Base-by-base conservation (phyloP, 148 eudicot species). In the Rhododendron molle region DNA sequence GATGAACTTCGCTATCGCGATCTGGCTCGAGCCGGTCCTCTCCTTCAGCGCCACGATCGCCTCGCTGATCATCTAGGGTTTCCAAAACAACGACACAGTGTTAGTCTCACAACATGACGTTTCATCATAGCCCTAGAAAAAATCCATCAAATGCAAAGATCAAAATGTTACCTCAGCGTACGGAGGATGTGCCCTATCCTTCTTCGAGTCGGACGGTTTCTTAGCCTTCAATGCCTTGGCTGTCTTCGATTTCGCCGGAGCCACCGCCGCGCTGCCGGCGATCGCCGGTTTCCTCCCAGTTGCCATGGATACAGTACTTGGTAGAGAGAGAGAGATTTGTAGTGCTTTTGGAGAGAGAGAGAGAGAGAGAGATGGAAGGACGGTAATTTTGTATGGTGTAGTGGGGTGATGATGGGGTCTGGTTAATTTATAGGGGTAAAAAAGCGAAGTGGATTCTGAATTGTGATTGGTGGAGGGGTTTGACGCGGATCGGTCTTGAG, bases 1-100 rank as follows among this genome's bases (percentile, higher is more conserved):
- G 1, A 94, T 94, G 88, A 91, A 93, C 86, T 96, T 96, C 2
- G 93, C 90, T n/a, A 96, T 93, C 14, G 98, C 97, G 65, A 91
- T 83, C 74, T 88, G 93, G 83, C 98, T 96, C 44, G 98, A 96
- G 11, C 98, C 98, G 1, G 95, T 91, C 86, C 93, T 85, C 86
- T 96, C 98, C 87, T 96, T 96, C 81, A 96, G 78, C 5, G 97
- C n/a, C 9, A 84, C 60, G 58, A 96, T 82, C 15, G 98, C 98
- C 8, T 92, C 94, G 28, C 89, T 88, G 38, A 96, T 90, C 98
- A 96, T 96, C 98, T 96, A 83, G 18, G 49, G 36, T 13, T 4
- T 13, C 46, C 28, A 80, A 20, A 34, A 56, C 14, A 28, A 5
- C 34, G 3, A 72, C 92, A 9, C 30, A 62, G 26, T 7, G n/a